Evolutionary conservation across 164 flowering plant genomes (phyloP).

Genomic region (Magnolia officinalis): DNA sequence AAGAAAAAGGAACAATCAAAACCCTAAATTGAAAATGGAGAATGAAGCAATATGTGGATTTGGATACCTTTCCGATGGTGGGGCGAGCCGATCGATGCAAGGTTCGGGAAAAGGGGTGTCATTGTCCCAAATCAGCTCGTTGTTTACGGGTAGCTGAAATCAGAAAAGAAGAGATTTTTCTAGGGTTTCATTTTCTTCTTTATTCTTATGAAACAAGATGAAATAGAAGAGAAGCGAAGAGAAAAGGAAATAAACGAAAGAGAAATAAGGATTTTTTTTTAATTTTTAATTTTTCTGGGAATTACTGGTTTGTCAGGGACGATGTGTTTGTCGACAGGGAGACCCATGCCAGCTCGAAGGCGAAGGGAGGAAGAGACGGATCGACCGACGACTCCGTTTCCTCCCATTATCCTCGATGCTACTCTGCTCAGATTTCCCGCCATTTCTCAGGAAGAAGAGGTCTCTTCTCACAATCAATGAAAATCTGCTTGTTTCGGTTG

Average conservation of each 20-base stretch:
- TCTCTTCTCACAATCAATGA: background rate
- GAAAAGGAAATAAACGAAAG: background rate
- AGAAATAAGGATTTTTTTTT: background rate
- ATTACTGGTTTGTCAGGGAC: slow-evolving; percentile 89
- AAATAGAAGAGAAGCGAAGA: background rate
- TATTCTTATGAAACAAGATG: background rate
- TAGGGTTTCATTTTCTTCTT: background rate
- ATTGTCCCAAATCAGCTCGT: slow-evolving; percentile 92
- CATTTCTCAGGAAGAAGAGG: slow-evolving; percentile 30
- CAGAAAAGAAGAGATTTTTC: background rate
- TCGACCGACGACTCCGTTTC: slow-evolving; percentile 68
- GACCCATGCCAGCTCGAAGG: slow-evolving; percentile 96
- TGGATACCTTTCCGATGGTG: slow-evolving; percentile 78
- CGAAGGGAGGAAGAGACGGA: slow-evolving; percentile 75
- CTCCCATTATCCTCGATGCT: slow-evolving; percentile 79
- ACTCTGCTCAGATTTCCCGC: slow-evolving; percentile 78
- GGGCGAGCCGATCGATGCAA: slow-evolving; percentile 89
- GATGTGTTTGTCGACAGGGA: slow-evolving; percentile 91
- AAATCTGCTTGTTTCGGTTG: no score
- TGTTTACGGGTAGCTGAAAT: slow-evolving; percentile 69
- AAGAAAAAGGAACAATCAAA: background rate
- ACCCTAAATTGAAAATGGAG: background rate
- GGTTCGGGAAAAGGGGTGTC: slow-evolving; percentile 92
- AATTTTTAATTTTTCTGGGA: background rate
- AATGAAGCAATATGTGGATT: background rate